Conservation (phyloP, 306 rosid species). For the Corylus avellana region DNA sequence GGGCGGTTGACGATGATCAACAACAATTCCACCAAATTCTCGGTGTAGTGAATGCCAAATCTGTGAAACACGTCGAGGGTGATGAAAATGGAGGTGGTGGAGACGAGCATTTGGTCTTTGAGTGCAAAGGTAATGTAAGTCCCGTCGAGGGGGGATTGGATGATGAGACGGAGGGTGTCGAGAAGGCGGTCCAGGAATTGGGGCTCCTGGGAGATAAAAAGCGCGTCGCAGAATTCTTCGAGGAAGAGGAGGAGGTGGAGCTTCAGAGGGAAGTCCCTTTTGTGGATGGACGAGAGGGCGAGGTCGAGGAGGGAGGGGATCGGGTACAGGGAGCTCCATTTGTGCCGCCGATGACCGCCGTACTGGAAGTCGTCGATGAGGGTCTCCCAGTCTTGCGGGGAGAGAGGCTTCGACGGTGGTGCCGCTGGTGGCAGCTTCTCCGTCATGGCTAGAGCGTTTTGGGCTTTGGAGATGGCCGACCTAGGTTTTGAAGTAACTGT, state of each 20-base stretch:
- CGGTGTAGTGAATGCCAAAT: conserved; percentile 25
- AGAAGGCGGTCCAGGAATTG: conserved; percentile 50
- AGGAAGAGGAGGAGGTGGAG: conserved; percentile 71
- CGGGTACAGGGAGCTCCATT: conserved; percentile 52
- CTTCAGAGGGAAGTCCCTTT: conserved; percentile 69
- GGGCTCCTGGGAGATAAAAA: conserved; percentile 26
- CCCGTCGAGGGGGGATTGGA: conserved; percentile 66
- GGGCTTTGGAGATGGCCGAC: neutral
- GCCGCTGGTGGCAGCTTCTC: conserved; percentile 35
- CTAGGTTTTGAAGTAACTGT: too few species aligned
- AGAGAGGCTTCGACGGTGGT: conserved; percentile 54
- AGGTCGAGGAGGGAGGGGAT: conserved; percentile 55
- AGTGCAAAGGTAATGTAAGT: conserved; percentile 48
- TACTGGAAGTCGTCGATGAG: conserved; percentile 78
- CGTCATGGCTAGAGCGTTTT: conserved; percentile 33
- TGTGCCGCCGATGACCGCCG: conserved; percentile 55
- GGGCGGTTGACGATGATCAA: conserved; percentile 79
- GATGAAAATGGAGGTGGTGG: conserved; percentile 68
- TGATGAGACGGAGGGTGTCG: conserved; percentile 56
- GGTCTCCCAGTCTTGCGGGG: conserved; percentile 77
- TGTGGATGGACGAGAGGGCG: conserved; percentile 60
- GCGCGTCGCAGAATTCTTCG: conserved; percentile 65
- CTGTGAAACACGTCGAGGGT: conserved; percentile 37
- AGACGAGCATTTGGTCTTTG: conserved; percentile 83
- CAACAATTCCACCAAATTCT: conserved; percentile 61